Evolutionary conservation across 2,329 filamentous ascomycete genomes (phyloP), one percentile per base, ranked within the genome.

Genomic region (Colletotrichum sp.): DNA sequence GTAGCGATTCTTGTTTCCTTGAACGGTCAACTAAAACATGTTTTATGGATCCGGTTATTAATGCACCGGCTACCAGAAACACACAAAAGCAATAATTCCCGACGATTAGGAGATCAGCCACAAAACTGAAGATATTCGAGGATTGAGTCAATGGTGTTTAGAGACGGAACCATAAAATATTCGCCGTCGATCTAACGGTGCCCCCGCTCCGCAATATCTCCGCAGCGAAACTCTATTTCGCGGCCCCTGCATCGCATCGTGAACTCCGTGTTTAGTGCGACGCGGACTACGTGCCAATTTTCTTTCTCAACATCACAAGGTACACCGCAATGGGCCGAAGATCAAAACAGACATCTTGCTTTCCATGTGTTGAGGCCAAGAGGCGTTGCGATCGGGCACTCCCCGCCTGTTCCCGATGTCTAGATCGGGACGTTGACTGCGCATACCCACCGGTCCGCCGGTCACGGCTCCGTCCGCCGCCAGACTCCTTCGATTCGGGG

Each of bases 311-410:
- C n/a, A 21, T 21, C 43, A 52, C n/a, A 52, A 52, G 43, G 10
- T 13, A 52, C 38, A 52, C 6, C n/a, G 1, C 43, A 21, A 72
- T 72, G 63, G 55, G 52, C n/a, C 62, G 69, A 34, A 34, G 36
- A 24, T 76, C 74, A 4, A 75, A 75, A 58, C 75, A 73, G 30
- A 73, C 38, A 4, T 56, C 73, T 4, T 75, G 73, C 6, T 64
- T 65, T 9, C 43, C 73, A 14, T 75, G 73, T 13, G 70, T 61
- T 4, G 65, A 67, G 21, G 64, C 63, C 28, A 75, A 73, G n/a
- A 26, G 73, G 16, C 73, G 70, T 4, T 76, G 73, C 36, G 74
- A 76, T 36, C 61, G 38, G 10, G 48, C 43, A 14, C 65, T 73
- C 8, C 74, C 74, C 4, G 34, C 64, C 18, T 76, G 74, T 26